Evolutionary conservation across 495 filamentous ascomycete genomes (phyloP).

Genomic region (Penicillium cataractarum): DNA sequence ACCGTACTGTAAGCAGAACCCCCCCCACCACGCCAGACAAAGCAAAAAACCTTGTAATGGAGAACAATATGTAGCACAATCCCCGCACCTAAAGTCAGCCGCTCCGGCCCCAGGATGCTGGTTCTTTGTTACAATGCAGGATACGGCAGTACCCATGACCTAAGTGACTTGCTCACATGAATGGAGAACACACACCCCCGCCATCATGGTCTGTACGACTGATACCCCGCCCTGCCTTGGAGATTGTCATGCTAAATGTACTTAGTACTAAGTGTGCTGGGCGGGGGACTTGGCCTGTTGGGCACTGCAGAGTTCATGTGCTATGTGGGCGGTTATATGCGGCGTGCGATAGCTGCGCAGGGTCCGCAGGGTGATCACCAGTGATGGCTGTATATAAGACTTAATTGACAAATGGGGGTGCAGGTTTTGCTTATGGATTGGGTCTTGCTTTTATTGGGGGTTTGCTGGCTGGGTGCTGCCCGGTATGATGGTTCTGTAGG

Average conservation of each 20-base stretch:
- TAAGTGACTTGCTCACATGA: neutral
- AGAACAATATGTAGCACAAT: neutral
- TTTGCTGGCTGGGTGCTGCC: too few relatives aligned
- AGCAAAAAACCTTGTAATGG: neutral
- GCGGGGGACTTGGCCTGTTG: neutral
- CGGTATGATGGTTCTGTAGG: too few relatives aligned
- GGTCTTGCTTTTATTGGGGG: neutral
- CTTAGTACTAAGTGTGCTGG: neutral
- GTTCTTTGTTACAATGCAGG: neutral
- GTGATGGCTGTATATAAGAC: neutral
- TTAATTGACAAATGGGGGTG: neutral
- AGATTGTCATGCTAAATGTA: neutral
- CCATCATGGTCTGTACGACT: neutral
- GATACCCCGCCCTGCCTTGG: neutral
- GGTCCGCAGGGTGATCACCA: neutral
- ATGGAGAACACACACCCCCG: too few relatives aligned
- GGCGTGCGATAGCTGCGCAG: neutral
- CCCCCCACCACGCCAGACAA: neutral
- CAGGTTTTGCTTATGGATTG: neutral
- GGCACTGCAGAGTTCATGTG: neutral
- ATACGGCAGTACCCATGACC: neutral
- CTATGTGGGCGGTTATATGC: neutral
- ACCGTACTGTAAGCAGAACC: too few relatives aligned
- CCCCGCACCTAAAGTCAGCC: neutral
- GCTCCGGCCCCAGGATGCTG: neutral